Conservation (phyloP, 2,329 filamentous ascomycete genomes). For the Fusarium denticulatum region DNA sequence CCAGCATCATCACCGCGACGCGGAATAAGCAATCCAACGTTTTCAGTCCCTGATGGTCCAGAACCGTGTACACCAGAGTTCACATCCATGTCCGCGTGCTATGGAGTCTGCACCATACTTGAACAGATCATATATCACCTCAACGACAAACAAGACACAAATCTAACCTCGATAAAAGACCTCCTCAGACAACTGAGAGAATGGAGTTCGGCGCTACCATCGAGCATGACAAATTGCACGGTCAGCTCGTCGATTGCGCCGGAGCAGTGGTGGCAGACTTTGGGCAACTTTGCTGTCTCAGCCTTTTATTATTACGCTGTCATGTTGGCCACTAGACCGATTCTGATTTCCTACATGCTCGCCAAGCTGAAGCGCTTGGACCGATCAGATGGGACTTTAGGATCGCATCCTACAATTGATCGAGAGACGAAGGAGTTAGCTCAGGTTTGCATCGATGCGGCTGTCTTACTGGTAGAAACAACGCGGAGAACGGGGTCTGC, state of each 20-base stretch:
- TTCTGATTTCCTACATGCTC: neutral
- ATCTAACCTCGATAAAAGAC: neutral
- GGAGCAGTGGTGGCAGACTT: neutral
- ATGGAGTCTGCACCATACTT: neutral
- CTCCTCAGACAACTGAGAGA: neutral
- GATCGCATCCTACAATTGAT: neutral
- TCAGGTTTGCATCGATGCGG: neutral
- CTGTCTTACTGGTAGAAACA: neutral
- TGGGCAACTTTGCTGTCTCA: neutral
- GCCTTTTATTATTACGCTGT: neutral
- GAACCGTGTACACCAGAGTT: neutral
- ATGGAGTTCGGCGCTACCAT: neutral
- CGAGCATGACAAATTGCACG: neutral
- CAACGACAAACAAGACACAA: neutral
- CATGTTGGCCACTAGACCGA: neutral
- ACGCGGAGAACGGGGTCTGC: neutral
- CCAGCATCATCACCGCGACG: neutral
- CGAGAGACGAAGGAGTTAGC: neutral
- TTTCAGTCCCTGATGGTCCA: neutral
- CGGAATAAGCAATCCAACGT: neutral
- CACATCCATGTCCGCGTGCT: neutral
- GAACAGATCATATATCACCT: neutral
- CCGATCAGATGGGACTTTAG: too few relatives aligned
- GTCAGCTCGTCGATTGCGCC: neutral
- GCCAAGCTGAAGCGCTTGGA: neutral